phyloP scores from a whole-genome alignment of 495 filamentous ascomycete species.

The Aspergillus asperescens region DNA sequence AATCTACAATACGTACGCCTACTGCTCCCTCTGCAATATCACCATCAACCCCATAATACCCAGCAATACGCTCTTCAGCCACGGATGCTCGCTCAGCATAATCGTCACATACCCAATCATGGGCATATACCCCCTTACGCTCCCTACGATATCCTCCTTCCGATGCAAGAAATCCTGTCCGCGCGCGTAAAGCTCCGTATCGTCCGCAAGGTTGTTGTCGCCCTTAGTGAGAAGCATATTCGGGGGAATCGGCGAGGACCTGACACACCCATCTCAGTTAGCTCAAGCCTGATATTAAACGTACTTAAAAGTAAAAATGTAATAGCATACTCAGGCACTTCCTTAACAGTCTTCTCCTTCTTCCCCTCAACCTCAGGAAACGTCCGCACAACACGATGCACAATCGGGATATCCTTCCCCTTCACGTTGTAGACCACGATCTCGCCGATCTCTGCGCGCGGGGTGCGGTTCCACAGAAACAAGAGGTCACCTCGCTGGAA shows the following conservation, averaged over 20 bases:
- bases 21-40: constrained; percentile 80
- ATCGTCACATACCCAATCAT: constrained; percentile 98
- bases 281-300: too few relatives aligned
- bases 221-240: constrained; percentile 84
- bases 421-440: constrained; percentile 83
- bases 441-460: constrained; percentile 65
- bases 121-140: constrained; percentile 88
- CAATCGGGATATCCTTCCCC: constrained; percentile 86
- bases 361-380: constrained; percentile 51
- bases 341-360: constrained; percentile 38
- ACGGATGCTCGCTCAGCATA: constrained; percentile 90
- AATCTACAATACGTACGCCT: too few relatives aligned
- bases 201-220: constrained; percentile 92
- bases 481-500: constrained; percentile 93
- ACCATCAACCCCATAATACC: constrained; percentile 95
- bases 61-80: constrained; percentile 91
- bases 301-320: too few relatives aligned
- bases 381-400: constrained; percentile 76
- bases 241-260: constrained; percentile 24
- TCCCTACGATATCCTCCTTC: constrained; percentile 85
- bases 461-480: constrained; percentile 88
- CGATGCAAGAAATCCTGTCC: constrained; percentile 82
- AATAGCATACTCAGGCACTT: constrained; percentile 30
- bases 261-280: neutral
- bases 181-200: constrained; percentile 84